Percentiles rank a stretch among this genome's conserved stretches.
phyloP scores from a whole-genome alignment of 2,329 filamentous ascomycete genomes.

The Colletotrichum orchidophilum region DNA sequence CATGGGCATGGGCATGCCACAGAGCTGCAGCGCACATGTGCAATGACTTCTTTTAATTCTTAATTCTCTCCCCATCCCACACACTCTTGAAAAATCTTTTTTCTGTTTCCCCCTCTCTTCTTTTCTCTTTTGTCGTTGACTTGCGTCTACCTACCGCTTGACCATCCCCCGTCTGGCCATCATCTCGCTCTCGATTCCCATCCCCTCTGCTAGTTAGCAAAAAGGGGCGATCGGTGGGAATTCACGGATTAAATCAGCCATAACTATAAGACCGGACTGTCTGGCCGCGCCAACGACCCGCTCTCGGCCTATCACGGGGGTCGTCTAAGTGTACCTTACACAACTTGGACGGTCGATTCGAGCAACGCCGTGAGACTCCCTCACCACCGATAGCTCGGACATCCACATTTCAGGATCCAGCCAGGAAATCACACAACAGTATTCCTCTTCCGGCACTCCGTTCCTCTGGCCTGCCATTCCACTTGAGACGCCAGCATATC shows the following conservation, averaged over 20 bases:
- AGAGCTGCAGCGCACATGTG: slow-evolving; percentile 31
- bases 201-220: neutral
- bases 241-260: slow-evolving; percentile 16
- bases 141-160: slow-evolving; percentile 17
- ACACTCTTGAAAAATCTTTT: neutral
- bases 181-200: neutral
- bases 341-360: slow-evolving; percentile 4
- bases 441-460: neutral
- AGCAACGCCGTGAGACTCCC: neutral
- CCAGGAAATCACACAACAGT: neutral
- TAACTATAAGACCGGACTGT: slow-evolving; percentile 23
- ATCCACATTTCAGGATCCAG: slow-evolving; percentile 2
- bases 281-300: slow-evolving; percentile 14
- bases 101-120: neutral
- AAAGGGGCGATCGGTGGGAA: slow-evolving; percentile 16
- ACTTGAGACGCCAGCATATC: neutral
- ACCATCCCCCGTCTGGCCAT: slow-evolving; percentile 5
- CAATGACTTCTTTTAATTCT: slow-evolving; percentile 27
- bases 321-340: neutral
- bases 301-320: slow-evolving; percentile 25
- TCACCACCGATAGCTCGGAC: slow-evolving; percentile 7
- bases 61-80: slow-evolving; percentile 29
- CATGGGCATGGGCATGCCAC: slow-evolving; percentile 23
- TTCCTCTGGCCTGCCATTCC: neutral
- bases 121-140: slow-evolving; percentile 24